Evolutionary conservation across 1,284 basidiomycete species (phyloP).

Genomic region (Rhodotorula sp.): DNA sequence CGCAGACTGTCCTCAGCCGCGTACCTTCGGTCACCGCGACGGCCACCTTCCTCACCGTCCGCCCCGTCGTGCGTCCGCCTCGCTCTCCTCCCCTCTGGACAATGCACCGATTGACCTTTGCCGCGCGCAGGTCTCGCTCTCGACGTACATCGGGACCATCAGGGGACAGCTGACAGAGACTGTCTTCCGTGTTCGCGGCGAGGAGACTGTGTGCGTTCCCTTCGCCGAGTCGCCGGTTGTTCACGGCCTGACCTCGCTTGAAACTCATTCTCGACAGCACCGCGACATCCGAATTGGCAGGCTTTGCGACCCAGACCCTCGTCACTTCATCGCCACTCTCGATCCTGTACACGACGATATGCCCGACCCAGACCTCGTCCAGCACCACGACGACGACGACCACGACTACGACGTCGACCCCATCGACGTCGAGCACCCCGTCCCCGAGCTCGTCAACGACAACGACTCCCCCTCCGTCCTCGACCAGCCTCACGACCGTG

Average conservation of each 20-base stretch:
- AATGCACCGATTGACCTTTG: not conserved
- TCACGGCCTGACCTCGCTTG: not conserved
- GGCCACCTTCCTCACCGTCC: slow-evolving; percentile 10
- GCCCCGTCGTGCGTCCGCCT: slow-evolving; percentile 2
- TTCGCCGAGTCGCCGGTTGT: no score
- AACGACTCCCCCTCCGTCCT: not conserved
- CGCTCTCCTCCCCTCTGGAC: not conserved
- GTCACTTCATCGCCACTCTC: slow-evolving; percentile 20
- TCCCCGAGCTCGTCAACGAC: not conserved
- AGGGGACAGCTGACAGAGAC: not conserved
- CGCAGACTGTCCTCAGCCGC: slow-evolving; percentile 13
- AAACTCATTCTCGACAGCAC: slow-evolving; percentile 1
- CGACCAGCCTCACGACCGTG: slow-evolving; percentile 5
- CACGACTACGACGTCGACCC: slow-evolving; percentile 4
- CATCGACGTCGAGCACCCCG: not conserved
- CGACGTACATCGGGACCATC: not conserved
- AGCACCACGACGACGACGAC: slow-evolving; percentile 4
- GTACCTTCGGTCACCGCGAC: slow-evolving; percentile 14
- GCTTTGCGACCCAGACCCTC: slow-evolving; percentile 16
- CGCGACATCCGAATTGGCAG: not conserved
- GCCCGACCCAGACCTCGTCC: not conserved
- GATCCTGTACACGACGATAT: slow-evolving; percentile 15
- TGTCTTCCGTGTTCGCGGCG: not conserved
- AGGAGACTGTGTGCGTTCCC: slow-evolving; percentile 12
- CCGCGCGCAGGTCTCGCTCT: not conserved